phyloP scores from a whole-genome alignment of 164 flowering plant species.

The Liquidambar formosana region DNA sequence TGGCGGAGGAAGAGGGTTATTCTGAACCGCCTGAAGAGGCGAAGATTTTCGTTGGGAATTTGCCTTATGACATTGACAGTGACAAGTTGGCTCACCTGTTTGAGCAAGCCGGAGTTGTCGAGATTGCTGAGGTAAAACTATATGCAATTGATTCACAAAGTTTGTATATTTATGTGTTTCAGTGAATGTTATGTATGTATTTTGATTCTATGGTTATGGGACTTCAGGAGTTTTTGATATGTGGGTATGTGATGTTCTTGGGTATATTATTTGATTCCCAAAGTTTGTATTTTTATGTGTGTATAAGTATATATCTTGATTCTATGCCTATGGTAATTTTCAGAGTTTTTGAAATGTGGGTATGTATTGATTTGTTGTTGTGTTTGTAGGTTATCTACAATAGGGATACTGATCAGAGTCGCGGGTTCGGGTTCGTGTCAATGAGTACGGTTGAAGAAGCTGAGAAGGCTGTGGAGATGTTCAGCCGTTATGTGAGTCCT shows the following conservation, averaged over 20 bases:
- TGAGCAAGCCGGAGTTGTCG: constrained; percentile 78
- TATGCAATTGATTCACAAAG: background rate
- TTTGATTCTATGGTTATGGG: background rate
- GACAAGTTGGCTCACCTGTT: constrained; percentile 71
- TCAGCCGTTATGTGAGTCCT: constrained; percentile 63
- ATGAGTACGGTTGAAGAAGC: constrained; percentile 95
- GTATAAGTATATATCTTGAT: too few species aligned
- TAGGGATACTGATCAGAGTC: constrained; percentile 75
- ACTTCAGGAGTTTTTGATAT: background rate
- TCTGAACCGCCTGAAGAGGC: constrained; percentile 73
- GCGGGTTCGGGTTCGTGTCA: constrained; percentile 91
- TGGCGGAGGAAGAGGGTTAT: constrained; percentile 19
- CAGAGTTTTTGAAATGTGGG: constrained; percentile 5
- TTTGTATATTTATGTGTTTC: background rate
- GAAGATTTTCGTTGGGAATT: constrained; percentile 84
- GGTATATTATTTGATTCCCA: background rate
- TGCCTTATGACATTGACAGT: constrained; percentile 82
- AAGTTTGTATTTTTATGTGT: too few species aligned
- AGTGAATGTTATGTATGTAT: background rate
- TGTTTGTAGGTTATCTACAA: constrained; percentile 65
- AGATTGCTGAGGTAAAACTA: constrained; percentile 65
- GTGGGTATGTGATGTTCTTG: background rate
- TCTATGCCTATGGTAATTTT: background rate
- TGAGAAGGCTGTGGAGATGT: constrained; percentile 80
- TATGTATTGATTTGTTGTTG: constrained; percentile 9